These are phyloP conservation scores for Ganoderma boninense DNA, from an alignment of 1,284 basidiomycete species.

Conservation along the genomic window DNA sequence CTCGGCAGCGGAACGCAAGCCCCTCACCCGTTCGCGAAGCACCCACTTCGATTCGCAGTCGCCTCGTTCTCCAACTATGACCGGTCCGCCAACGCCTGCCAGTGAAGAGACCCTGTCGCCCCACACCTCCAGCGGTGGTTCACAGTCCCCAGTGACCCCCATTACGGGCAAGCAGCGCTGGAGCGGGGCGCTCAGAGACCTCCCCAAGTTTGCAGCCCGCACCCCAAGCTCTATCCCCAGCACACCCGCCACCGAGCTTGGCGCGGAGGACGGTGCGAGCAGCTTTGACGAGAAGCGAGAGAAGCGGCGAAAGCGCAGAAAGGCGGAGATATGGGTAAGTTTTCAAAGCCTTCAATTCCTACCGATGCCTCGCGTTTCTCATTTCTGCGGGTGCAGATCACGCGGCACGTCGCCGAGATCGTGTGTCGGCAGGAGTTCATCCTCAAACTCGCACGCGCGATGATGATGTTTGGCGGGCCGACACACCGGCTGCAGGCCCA, in stretches of 20 bases:
- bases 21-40: conserved; percentile 36
- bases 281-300: conserved; percentile 40
- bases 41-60: conserved; percentile 30
- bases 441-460: conserved; percentile 85
- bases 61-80: conserved; percentile 13
- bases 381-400: conserved; percentile 63
- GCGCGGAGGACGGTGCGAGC: conserved; percentile 41
- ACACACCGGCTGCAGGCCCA: conserved; percentile 89
- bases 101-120: conserved; percentile 28
- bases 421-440: conserved; percentile 91
- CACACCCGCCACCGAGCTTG: conserved; percentile 34
- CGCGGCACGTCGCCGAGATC: conserved; percentile 89
- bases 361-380: not conserved
- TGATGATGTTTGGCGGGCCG: conserved; percentile 98
- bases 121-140: not conserved
- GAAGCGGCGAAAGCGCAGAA: conserved; percentile 66
- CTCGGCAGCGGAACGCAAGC: conserved; percentile 2
- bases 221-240: conserved; percentile 37
- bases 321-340: conserved; percentile 81
- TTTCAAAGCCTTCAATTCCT: not conserved
- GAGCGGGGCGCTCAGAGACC: conserved; percentile 45
- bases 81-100: conserved; percentile 25
- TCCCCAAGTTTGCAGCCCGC: conserved; percentile 39
- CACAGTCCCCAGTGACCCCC: conserved; percentile 19
- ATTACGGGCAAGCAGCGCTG: conserved; percentile 36